Evolutionary conservation across 306 rosid species (phyloP).

Genomic region (Cajanus cajan): DNA sequence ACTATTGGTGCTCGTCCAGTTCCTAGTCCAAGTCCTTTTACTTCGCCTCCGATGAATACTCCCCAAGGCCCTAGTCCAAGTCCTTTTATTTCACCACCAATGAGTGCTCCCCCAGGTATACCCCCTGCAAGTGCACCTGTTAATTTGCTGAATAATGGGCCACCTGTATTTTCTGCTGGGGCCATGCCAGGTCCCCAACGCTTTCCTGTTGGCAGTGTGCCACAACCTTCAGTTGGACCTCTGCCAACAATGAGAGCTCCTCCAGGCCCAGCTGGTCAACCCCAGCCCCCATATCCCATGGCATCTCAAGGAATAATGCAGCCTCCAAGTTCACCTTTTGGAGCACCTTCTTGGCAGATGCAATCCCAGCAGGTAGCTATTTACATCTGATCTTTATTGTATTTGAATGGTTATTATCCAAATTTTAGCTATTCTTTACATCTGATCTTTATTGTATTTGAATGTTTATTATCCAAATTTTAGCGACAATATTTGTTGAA

Average conservation of each 20-base stretch:
- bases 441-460: conserved; percentile 4
- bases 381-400: neutral
- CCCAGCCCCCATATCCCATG: conserved; percentile 58
- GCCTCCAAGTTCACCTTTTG: conserved; percentile 63
- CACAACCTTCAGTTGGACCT: conserved; percentile 60
- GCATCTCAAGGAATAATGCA: conserved; percentile 54
- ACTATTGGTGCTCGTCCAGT: conserved; percentile 48
- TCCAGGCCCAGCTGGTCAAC: conserved; percentile 53
- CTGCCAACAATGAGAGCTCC: conserved; percentile 53
- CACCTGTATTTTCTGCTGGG: conserved; percentile 55
- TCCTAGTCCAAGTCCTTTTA: conserved; percentile 34
- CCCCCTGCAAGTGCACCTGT: conserved; percentile 41
- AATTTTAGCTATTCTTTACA: neutral
- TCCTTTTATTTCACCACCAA: conserved; percentile 42
- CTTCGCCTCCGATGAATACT: conserved; percentile 46
- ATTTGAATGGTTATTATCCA: neutral
- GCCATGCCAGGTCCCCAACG: conserved; percentile 55
- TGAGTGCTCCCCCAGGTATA: conserved; percentile 34
- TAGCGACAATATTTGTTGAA: neutral
- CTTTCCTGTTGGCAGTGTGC: conserved; percentile 46
- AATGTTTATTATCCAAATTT: neutral
- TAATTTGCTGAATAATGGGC: conserved; percentile 78
- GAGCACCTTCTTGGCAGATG: conserved; percentile 70
- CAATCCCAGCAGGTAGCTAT: conserved; percentile 77
- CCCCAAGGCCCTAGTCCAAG: conserved; percentile 24